Evolutionary conservation across 164 flowering plant genomes (phyloP).

Genomic region (Stephania japonica): DNA sequence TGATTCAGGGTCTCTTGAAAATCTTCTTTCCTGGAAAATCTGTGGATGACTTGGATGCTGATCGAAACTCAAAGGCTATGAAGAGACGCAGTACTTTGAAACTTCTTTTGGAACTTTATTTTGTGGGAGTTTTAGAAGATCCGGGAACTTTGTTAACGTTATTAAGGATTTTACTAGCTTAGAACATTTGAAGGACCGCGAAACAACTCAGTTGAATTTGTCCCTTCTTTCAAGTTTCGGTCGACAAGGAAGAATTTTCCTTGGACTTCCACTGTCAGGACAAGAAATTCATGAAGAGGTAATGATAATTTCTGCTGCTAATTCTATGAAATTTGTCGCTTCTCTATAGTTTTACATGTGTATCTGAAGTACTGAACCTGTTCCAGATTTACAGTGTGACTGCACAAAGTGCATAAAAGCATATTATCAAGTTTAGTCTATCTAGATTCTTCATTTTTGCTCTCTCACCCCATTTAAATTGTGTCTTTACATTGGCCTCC

Average conservation of each 20-base stretch:
- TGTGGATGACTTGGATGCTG: conserved; percentile 71
- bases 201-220: conserved; percentile 79
- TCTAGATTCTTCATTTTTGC: background rate
- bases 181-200: conserved; percentile 89
- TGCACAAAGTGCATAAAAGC: background rate
- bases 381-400: background rate
- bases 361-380: background rate
- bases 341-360: background rate
- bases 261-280: conserved; percentile 74
- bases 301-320: conserved; percentile 4
- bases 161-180: conserved; percentile 81
- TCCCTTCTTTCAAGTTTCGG: conserved; percentile 94
- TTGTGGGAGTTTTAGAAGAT: conserved; percentile 91
- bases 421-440: background rate
- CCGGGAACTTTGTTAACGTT: conserved; percentile 59
- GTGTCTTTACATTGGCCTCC: conserved; percentile 1
- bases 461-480: background rate
- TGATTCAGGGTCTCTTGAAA: conserved; percentile 79
- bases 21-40: conserved; percentile 83
- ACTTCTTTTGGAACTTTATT: conserved; percentile 84
- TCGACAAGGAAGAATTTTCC: conserved; percentile 82
- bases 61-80: conserved; percentile 79
- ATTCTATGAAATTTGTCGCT: background rate
- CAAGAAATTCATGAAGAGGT: conserved; percentile 91
- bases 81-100: conserved; percentile 88